Conservation (phyloP, 108 stramenopile genomes). For the Ochromonas danica region DNA sequence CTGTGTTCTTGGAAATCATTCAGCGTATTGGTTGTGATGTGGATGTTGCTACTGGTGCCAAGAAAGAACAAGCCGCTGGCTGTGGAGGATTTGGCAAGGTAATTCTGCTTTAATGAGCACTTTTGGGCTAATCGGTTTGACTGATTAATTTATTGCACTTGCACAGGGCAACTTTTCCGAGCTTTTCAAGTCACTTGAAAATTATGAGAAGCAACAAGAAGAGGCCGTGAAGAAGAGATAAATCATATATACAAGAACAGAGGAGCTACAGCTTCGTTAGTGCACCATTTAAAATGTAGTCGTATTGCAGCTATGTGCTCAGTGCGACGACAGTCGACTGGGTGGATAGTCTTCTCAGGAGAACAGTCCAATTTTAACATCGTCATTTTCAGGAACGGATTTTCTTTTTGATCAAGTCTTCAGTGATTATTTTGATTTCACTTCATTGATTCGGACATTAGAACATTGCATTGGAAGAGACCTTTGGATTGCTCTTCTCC, state of each 20-base stretch:
- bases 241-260: too few species aligned
- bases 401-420: too few species aligned
- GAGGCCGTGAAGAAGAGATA: constrained; percentile 38
- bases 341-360: too few species aligned
- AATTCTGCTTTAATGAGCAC: not conserved
- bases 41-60: constrained; percentile 46
- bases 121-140: not conserved
- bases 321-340: too few species aligned
- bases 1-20: constrained; percentile 81
- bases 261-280: too few species aligned
- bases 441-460: too few species aligned
- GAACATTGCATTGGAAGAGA: too few species aligned
- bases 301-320: too few species aligned
- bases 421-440: too few species aligned
- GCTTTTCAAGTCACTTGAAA: constrained; percentile 79
- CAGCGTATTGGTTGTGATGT: constrained; percentile 77
- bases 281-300: too few species aligned
- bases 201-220: constrained; percentile 67
- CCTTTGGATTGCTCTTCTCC: not conserved
- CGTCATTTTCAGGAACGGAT: too few species aligned
- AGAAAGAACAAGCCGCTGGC: constrained; percentile 58
- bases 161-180: constrained; percentile 73
- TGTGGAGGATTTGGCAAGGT: constrained; percentile 81
- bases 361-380: too few species aligned
- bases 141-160: not conserved